Base-by-base conservation (phyloP, 352 stramenopile species). In the Thalassiosira livingstoniorum region DNA sequence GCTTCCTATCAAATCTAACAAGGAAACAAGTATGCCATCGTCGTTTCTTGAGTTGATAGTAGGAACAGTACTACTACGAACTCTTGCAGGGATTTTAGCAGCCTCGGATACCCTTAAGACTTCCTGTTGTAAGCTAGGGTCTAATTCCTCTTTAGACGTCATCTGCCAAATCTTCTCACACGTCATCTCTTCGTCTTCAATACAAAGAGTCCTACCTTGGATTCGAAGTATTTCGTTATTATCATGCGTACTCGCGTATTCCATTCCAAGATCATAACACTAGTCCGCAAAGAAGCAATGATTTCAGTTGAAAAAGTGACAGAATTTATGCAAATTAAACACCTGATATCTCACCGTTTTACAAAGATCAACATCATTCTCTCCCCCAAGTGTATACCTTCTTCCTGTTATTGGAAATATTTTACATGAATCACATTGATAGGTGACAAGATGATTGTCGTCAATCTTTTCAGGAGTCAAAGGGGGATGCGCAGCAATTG, bases 351-450 rank as follows among this genome's bases (percentile, higher is more conserved):
- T n/a, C n/a, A n/a, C n/a, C n/a, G n/a, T 42, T 42, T 85, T 87
- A 58, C 91, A 95, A 0, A 95, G 77, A 82, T 95, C 91, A 47
- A 95, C 89, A 75, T 92, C 90, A 60, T 89, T 75, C 10, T 91
- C 86, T 37, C 90, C 85, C 5, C 87, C 78, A 62, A 94, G 65
- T 65, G 87, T 92, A 60, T 91, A 95, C 21, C 90, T 77, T 7
- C 76, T 72, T 42, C 77, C 81, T 63, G 76, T 90, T 34, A 95
- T 93, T 1, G 91, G 91, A 32, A 90, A 93, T 2, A 80, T 45
- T n/a, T 75, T 75, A 58, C 82, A 87, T 45, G 75, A 66, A 80
- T 84, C 79, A 75, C 75, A 87, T 75, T 85, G 76, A 42, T 88
- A 88, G 1, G 69, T 85, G 23, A 75, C 54, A 60, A 37, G 53